Conservation (phyloP, 2,329 filamentous ascomycete genomes). For the Proliferodiscus dingleyae region DNA sequence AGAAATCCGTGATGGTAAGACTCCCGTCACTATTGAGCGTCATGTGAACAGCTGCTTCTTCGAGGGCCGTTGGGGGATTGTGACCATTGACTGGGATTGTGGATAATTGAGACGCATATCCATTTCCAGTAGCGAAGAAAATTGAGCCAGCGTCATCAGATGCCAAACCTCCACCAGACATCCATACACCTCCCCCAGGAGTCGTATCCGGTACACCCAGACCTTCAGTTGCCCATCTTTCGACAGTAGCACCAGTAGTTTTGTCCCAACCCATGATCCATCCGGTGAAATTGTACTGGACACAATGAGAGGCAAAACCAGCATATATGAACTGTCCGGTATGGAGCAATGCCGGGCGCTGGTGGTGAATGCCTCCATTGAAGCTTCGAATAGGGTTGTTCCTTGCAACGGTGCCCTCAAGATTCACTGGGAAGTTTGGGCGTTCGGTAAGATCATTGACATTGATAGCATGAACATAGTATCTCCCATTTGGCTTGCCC, state of each 20-base stretch:
- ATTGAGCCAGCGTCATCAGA: conserved; percentile 43
- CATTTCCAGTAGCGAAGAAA: conserved; percentile 45
- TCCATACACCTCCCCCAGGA: conserved; percentile 43
- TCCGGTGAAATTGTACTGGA: conserved; percentile 47
- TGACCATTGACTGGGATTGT: conserved; percentile 40
- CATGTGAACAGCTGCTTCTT: conserved; percentile 46
- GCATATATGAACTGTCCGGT: conserved; percentile 44
- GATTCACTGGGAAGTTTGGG: conserved; percentile 37
- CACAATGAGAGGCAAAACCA: conserved; percentile 47
- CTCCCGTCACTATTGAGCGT: conserved; percentile 41
- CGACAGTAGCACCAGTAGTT: conserved; percentile 39
- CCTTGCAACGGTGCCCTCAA: conserved; percentile 40
- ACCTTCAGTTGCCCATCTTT: conserved; percentile 41
- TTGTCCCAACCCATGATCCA: conserved; percentile 46
- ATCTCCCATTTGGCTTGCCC: conserved; percentile 38
- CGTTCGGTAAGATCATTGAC: conserved; percentile 40
- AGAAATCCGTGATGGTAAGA: conserved; percentile 42
- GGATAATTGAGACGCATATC: conserved; percentile 42
- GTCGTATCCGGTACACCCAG: conserved; percentile 37
- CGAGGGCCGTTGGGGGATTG: conserved; percentile 40
- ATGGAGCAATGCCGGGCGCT: conserved; percentile 42
- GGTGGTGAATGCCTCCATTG: conserved; percentile 43
- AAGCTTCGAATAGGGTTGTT: conserved; percentile 43
- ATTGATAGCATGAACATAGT: conserved; percentile 42
- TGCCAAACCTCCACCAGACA: conserved; percentile 44